A percentile compares a stretch with the other conserved stretches of the same genome.
These are phyloP conservation scores for Urostyla sp. DNA, from an alignment of 73 alveolate genomes.

Conservation along the genomic window DNA sequence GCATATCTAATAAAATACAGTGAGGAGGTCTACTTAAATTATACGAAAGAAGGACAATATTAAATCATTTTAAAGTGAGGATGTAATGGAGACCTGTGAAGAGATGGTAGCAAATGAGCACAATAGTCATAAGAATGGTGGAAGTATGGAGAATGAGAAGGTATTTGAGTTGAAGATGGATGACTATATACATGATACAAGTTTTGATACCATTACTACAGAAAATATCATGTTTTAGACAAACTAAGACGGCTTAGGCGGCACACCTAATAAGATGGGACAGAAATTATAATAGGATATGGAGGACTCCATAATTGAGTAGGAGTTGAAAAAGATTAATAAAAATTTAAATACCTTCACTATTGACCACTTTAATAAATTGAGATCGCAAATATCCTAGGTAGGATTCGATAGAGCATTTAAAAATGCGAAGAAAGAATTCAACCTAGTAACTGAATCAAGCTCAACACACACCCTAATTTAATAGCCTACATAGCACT, in stretches of 20 bases:
- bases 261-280: background rate
- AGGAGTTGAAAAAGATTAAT: constrained; percentile 48
- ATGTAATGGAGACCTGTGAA: constrained; percentile 37
- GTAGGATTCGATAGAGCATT: constrained; percentile 7
- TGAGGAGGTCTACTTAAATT: no score
- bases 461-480: background rate
- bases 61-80: constrained; percentile 25
- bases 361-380: constrained; percentile 18
- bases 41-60: constrained; percentile 9
- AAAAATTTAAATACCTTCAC: constrained; percentile 48
- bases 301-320: constrained; percentile 57
- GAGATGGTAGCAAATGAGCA: constrained; percentile 18
- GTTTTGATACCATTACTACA: constrained; percentile 62
- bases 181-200: constrained; percentile 47
- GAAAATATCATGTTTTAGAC: background rate
- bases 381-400: constrained; percentile 10
- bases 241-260: background rate
- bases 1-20: no score
- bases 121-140: background rate
- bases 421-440: constrained; percentile 16
- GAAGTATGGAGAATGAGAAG: constrained; percentile 3
- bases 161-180: constrained; percentile 33
- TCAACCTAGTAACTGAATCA: constrained; percentile 19
- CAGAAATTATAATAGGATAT: no score
- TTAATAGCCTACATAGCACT: no score